Evolutionary conservation across 2,329 filamentous ascomycete species (phyloP), one percentile per base, ranked within the genome.

Genomic region (Claviceps arundinis): DNA sequence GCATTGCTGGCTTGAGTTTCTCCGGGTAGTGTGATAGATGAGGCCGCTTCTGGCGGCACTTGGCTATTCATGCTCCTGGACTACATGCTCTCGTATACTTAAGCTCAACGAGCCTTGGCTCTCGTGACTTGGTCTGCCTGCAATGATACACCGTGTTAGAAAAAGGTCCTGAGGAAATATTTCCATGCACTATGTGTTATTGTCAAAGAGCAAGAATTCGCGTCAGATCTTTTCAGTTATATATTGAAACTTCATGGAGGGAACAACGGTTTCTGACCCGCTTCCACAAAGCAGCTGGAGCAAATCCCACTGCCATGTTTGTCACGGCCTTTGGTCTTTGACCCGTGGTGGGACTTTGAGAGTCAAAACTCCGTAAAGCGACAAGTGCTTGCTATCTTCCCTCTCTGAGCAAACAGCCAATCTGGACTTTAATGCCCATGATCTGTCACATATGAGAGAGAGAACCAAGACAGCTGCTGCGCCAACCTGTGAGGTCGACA

Each of bases 171-270:
- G 14, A 4, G 26, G 16, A 19, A 17, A 11, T n/a, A 16, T n/a
- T 37, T 11, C 6, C 40, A 47, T 47, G 22, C 19, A 46, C 22
- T 16, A 17, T 13, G 17, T 34, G 30, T 17, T 43, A 50, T 50
- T 48, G 40, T 37, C 42, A 44, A 55, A 44, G 45, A 46, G 44
- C 8, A 51, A 16, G 8, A 44, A 53, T 57, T 55, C 56, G 59
- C 58, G 74, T 87, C 83, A 86, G 83, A 77, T 86, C 82, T 87
- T 86, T 85, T 85, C 81, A 85, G 81, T 85, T 78, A 75, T 64
- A 66, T 60, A 61, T 61, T 67, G 52, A 62, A 65, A 71, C 76
- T 65, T 78, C 73, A 78, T 65, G 56, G 71, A 68, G 64, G 65
- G 66, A 60, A 22, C 74, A 70, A 64, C 75, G 76, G 77, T 66